phyloP scores from a whole-genome alignment of 176 grass and related monocot genomes.

The Aegilops tauschii region DNA sequence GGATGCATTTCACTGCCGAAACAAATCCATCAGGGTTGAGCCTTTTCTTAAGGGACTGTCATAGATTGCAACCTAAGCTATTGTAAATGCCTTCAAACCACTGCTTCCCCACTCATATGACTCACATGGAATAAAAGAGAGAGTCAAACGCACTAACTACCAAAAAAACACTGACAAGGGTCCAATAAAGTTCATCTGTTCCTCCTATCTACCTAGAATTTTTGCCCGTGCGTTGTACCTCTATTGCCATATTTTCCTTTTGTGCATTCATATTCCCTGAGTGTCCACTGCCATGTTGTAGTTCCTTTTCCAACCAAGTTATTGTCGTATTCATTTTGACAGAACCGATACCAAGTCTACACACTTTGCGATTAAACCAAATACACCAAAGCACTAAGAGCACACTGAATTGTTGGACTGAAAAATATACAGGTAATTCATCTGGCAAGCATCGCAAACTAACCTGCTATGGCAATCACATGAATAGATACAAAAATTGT shows the following conservation, averaged over 20 bases:
- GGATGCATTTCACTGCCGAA: neutral
- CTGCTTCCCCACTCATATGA: neutral
- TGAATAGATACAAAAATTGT: no score
- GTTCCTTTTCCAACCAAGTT: neutral
- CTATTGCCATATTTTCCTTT: neutral
- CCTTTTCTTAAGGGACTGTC: neutral
- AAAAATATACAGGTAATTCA: neutral
- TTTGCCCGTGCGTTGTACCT: neutral
- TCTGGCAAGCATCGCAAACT: neutral
- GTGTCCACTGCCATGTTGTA: neutral
- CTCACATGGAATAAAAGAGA: neutral
- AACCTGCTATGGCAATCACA: slow-evolving; percentile 22
- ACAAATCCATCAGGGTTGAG: neutral
- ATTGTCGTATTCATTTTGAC: neutral
- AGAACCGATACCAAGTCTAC: neutral
- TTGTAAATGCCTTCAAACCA: neutral
- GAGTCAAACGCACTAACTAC: neutral
- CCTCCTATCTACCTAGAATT: neutral
- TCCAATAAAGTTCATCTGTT: neutral
- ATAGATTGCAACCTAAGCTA: neutral
- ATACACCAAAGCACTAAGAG: neutral
- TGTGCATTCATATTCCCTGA: neutral
- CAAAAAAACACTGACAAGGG: neutral
- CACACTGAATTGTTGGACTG: neutral
- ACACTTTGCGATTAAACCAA: neutral